phyloP scores from a whole-genome alignment of 371 early-diverging fungal species.

The Mycotypha africana region DNA sequence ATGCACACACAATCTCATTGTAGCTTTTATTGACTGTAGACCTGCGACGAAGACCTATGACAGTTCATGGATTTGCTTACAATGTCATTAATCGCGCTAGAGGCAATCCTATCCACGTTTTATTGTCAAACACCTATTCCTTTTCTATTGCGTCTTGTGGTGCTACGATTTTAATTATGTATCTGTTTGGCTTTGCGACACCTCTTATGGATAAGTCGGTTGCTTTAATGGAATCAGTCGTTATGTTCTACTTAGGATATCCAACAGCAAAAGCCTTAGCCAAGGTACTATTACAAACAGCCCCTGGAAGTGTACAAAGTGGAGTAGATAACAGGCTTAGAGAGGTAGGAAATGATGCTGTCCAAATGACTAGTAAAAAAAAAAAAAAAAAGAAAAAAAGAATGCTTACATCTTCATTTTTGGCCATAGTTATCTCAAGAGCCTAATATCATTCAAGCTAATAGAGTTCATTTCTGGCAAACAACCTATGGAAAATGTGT shows the following conservation, averaged over 20 bases:
- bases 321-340: constrained; percentile 33
- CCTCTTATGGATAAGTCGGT: constrained; percentile 43
- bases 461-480: constrained; percentile 59
- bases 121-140: constrained; percentile 35
- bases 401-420: not conserved
- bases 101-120: constrained; percentile 22
- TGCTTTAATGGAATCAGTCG: constrained; percentile 47
- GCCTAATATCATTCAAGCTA: constrained; percentile 41
- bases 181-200: constrained; percentile 22
- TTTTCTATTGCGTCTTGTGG: constrained; percentile 30
- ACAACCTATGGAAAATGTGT: constrained; percentile 57
- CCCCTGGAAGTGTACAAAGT: constrained; percentile 26
- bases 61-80: constrained; percentile 42
- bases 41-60: constrained; percentile 29
- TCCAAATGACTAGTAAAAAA: too few species aligned
- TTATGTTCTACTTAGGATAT: constrained; percentile 47
- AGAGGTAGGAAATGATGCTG: constrained; percentile 26
- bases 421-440: constrained; percentile 36
- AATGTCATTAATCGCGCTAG: constrained; percentile 38
- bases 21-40: too few species aligned
- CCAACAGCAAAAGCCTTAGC: constrained; percentile 37
- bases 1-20: too few species aligned
- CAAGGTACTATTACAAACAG: constrained; percentile 38
- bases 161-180: constrained; percentile 12
- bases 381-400: too few species aligned